A percentile compares a stretch with the other conserved stretches of the same genome.
These are phyloP conservation scores for Echinosphaeria canescens DNA, from an alignment of 2,329 filamentous ascomycete genomes.

Conservation along the genomic window DNA sequence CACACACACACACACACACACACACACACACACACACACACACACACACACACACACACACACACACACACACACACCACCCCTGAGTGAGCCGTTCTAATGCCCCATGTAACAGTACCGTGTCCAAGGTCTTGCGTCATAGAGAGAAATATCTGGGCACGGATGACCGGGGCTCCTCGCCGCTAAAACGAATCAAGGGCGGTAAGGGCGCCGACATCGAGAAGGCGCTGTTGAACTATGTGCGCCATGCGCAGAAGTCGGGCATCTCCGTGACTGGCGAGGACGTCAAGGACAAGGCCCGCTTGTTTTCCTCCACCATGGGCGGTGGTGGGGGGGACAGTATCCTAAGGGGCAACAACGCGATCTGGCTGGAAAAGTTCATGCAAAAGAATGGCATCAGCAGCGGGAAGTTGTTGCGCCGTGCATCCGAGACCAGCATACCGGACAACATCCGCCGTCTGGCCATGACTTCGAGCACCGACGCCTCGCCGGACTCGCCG, in stretches of 20 bases:
- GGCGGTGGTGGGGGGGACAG: conserved; percentile 40
- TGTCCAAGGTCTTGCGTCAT: conserved; percentile 91
- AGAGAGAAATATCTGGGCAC: conserved; percentile 85
- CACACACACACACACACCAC: too few relatives aligned
- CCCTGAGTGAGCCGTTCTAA: too few relatives aligned
- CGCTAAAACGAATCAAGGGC: conserved; percentile 63
- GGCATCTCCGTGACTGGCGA: conserved; percentile 55
- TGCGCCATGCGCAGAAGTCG: conserved; percentile 57
- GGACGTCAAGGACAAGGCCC: conserved; percentile 70
- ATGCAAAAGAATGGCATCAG: conserved; percentile 61
- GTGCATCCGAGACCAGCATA: conserved; percentile 49
- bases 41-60: too few relatives aligned
- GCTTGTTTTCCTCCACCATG: conserved; percentile 56
- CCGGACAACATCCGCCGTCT: conserved; percentile 38
- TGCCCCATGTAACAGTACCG: conserved; percentile 36
- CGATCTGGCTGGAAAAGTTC: conserved; percentile 83
- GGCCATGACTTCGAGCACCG: too few relatives aligned
- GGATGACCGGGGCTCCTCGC: conserved; percentile 59
- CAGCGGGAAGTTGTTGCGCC: conserved; percentile 22
- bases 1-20: background rate
- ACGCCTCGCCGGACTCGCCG: too few relatives aligned
- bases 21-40: background rate
- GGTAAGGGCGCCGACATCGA: conserved; percentile 73
- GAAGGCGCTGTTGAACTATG: conserved; percentile 72
- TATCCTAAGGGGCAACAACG: conserved; percentile 47